A percentile compares a stretch with the other conserved stretches of the same genome.
Evolutionary conservation across 345 rosid genomes (phyloP).

Genomic region (Salix exigua): DNA sequence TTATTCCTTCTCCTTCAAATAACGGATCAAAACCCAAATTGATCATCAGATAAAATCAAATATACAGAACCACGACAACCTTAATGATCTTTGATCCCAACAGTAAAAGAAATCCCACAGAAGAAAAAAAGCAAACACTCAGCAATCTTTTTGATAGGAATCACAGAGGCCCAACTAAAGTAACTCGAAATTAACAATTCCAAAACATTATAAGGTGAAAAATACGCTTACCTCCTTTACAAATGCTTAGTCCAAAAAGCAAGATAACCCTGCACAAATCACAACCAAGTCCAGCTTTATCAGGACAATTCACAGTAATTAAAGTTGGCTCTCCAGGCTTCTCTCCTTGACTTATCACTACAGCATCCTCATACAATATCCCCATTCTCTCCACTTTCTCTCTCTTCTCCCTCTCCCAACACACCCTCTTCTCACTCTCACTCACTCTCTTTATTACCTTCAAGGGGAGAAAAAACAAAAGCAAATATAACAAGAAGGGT

Average conservation of each 20-base stretch:
- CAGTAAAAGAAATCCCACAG: no score
- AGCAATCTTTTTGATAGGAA: background rate
- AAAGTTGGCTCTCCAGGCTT: slow-evolving; percentile 40
- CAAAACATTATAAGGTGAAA: background rate
- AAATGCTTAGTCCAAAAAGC: slow-evolving; percentile 57
- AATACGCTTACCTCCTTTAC: slow-evolving; percentile 49
- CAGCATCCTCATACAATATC: slow-evolving; percentile 48
- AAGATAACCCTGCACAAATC: slow-evolving; percentile 61
- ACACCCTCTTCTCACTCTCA: background rate
- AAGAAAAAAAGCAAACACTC: background rate
- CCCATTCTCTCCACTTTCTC: slow-evolving; percentile 37
- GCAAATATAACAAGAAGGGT: no score
- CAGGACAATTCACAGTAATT: slow-evolving; percentile 65
- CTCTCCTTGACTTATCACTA: slow-evolving; percentile 43
- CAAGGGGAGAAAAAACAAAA: no score
- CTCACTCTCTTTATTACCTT: no score
- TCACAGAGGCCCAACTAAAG: background rate
- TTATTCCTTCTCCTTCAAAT: background rate
- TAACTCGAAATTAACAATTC: no score
- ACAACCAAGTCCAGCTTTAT: slow-evolving; percentile 67
- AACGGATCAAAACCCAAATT: slow-evolving; percentile 2
- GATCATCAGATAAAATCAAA: background rate
- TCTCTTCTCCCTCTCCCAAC: slow-evolving; percentile 1
- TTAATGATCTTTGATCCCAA: background rate
- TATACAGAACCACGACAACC: background rate